phyloP scores from a whole-genome alignment of 352 stramenopile genomes.

The Phytophthora syringae region DNA sequence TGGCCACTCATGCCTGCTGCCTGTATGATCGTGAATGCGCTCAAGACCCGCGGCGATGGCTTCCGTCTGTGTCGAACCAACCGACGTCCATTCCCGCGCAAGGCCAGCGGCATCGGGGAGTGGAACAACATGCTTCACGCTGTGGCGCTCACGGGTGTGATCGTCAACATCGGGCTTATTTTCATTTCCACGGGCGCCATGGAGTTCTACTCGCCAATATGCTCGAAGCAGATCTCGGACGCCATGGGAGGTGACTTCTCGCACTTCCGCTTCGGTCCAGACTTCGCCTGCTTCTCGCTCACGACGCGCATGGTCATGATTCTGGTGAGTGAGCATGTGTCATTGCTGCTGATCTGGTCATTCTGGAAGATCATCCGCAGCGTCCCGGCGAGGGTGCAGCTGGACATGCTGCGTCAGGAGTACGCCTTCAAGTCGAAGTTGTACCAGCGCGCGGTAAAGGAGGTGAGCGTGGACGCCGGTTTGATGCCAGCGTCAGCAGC shows the following conservation, averaged over 20 bases:
- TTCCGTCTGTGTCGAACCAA: conserved; percentile 79
- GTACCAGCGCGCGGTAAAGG: conserved; percentile 53
- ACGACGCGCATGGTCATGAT: conserved; percentile 85
- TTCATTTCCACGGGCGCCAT: conserved; percentile 83
- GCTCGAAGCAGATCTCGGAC: conserved; percentile 56
- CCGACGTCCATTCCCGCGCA: conserved; percentile 75
- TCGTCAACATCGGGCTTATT: conserved; percentile 80
- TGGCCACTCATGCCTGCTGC: conserved; percentile 82
- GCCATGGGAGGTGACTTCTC: conserved; percentile 65
- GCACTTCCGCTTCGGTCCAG: conserved; percentile 74
- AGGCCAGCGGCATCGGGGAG: conserved; percentile 75
- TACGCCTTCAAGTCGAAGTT: conserved; percentile 78
- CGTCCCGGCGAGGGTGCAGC: conserved; percentile 63
- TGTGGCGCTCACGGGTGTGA: conserved; percentile 67
- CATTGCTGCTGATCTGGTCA: conserved; percentile 63
- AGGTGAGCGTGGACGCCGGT: conserved; percentile 14
- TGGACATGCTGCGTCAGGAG: conserved; percentile 74
- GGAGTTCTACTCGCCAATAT: conserved; percentile 70
- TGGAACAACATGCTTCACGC: conserved; percentile 78
- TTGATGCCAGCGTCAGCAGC: conserved; percentile 22
- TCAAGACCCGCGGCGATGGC: conserved; percentile 81
- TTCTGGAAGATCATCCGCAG: conserved; percentile 77
- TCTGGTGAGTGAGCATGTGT: conserved; percentile 71
- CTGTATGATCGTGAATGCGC: conserved; percentile 80
- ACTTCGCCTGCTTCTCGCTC: conserved; percentile 79